Percentiles rank a stretch among this genome's conserved stretches.
Conservation (phyloP, 73 alveolate genomes). For the Paramecium biaurelia region DNA sequence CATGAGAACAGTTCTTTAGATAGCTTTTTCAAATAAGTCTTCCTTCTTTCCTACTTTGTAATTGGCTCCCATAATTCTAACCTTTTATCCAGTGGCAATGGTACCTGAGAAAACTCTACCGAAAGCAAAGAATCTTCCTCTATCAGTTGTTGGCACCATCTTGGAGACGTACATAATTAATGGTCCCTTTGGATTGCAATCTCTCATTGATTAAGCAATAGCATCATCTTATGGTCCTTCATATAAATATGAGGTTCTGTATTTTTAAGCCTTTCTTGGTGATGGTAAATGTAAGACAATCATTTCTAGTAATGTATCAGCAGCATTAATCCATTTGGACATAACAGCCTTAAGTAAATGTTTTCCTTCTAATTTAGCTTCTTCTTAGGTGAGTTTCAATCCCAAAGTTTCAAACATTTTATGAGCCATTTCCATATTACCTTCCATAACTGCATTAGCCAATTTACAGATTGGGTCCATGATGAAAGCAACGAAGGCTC, state of each 20-base stretch:
- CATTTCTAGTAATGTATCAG: conserved; percentile 98
- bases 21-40: conserved; percentile 91
- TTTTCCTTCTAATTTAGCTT: conserved; percentile 74
- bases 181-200: conserved; percentile 98
- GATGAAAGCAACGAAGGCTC: conserved; percentile 95
- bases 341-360: conserved; percentile 81
- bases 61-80: conserved; percentile 99
- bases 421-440: conserved; percentile 84
- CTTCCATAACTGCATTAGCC: conserved; percentile 85
- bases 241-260: conserved; percentile 97
- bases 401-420: conserved; percentile 92
- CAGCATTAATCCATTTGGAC: conserved; percentile 98
- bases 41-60: conserved; percentile 97
- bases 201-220: conserved; percentile 90
- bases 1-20: conserved; percentile 97
- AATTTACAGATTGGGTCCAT: conserved; percentile 95
- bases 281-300: conserved; percentile 98
- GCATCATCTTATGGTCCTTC: conserved; percentile 99
- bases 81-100: conserved; percentile 96
- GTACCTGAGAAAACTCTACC: conserved; percentile 99
- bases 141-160: conserved; percentile 98
- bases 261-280: conserved; percentile 95
- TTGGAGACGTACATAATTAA: conserved; percentile 98
- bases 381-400: conserved; percentile 92
- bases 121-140: conserved; percentile 99